Percentiles rank a stretch among this genome's conserved stretches.
These are phyloP conservation scores for Penicillium diatomitis DNA, from an alignment of 495 filamentous ascomycete species.

Conservation along the genomic window DNA sequence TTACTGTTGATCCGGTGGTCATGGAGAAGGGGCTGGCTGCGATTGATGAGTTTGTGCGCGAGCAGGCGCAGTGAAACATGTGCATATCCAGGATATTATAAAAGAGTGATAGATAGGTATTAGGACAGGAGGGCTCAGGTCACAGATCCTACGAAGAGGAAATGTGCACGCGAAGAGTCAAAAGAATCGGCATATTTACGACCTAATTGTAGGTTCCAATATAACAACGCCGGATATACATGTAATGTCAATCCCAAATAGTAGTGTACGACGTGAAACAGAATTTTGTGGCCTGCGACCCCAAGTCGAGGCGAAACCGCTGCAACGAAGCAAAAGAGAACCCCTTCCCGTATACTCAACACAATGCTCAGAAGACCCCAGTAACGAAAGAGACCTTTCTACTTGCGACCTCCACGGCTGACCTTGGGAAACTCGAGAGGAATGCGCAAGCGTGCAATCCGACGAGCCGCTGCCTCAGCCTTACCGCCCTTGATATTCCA, in stretches of 20 bases:
- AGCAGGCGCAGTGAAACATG: background rate
- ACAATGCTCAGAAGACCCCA: background rate
- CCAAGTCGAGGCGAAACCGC: slow-evolving; percentile 3
- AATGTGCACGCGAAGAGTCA: slow-evolving; percentile 51
- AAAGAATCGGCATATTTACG: slow-evolving; percentile 16
- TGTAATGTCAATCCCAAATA: too few species aligned
- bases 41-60: slow-evolving; percentile 1
- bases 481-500: slow-evolving; percentile 45
- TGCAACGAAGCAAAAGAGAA: background rate
- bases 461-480: slow-evolving; percentile 49
- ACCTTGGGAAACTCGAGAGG: slow-evolving; percentile 77
- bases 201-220: slow-evolving; percentile 7
- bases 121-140: too few species aligned
- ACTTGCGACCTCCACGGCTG: slow-evolving; percentile 30
- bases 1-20: slow-evolving; percentile 1
- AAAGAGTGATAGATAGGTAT: too few species aligned
- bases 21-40: slow-evolving; percentile 3
- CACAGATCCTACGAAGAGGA: too few species aligned
- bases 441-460: slow-evolving; percentile 60
- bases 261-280: too few species aligned
- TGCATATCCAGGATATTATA: background rate
- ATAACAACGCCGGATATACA: slow-evolving; percentile 18
- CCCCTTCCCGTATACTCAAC: too few species aligned
- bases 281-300: background rate
- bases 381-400: background rate